Evolutionary conservation across 441 rosid genomes (phyloP).

Genomic region (Pelargonium australe): DNA sequence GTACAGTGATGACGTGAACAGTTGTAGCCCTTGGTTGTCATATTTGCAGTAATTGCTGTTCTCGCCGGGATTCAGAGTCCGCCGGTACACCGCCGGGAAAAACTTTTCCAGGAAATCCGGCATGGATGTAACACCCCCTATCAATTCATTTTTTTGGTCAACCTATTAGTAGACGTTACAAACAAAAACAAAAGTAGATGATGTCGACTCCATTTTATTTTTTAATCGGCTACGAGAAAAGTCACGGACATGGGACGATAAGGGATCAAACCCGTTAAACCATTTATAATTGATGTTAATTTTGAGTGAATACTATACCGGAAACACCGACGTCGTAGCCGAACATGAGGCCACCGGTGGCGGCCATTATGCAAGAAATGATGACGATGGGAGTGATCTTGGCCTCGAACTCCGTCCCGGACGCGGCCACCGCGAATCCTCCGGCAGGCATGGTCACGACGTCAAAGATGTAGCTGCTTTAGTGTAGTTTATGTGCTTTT

Average conservation of each 20-base stretch:
- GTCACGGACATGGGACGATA: too few relatives aligned
- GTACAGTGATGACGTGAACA: conserved; percentile 57
- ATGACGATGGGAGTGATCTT: conserved; percentile 42
- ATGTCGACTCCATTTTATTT: too few relatives aligned
- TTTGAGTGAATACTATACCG: conserved; percentile 18
- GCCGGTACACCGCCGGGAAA: conserved; percentile 39
- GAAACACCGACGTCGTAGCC: conserved; percentile 64
- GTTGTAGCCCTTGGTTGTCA: conserved; percentile 41
- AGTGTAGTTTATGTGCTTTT: too few relatives aligned
- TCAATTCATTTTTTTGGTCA: too few relatives aligned
- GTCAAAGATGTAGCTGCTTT: too few relatives aligned
- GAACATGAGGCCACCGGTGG: conserved; percentile 49
- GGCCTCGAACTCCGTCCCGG: conserved; percentile 35
- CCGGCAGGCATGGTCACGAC: too few relatives aligned
- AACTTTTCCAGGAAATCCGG: conserved; percentile 50
- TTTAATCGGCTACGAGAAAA: too few relatives aligned
- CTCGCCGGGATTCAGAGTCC: conserved; percentile 35
- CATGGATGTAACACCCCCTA: conserved; percentile 58
- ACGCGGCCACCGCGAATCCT: too few relatives aligned
- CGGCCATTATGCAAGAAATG: conserved; percentile 44
- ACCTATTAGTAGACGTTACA: too few relatives aligned
- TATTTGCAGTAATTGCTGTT: conserved; percentile 62
- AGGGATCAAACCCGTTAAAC: too few relatives aligned
- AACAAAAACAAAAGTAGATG: too few relatives aligned
- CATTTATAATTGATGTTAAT: too few relatives aligned